These are phyloP conservation scores for Ogataea hybrid DNA, from an alignment of 1,139 yeast genomes.

Conservation along the genomic window DNA sequence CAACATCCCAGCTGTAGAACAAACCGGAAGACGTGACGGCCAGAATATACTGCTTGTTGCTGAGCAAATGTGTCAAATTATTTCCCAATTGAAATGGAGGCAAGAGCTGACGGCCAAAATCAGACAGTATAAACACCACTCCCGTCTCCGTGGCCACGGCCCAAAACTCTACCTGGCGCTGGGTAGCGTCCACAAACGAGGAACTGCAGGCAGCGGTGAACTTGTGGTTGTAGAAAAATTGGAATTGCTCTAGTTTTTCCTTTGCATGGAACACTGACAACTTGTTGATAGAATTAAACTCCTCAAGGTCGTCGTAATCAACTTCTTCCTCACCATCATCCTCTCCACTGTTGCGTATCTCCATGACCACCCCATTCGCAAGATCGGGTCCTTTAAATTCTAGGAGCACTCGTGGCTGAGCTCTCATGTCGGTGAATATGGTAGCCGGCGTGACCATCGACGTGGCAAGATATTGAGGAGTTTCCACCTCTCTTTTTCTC, in stretches of 20 bases:
- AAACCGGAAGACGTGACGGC: slow-evolving; percentile 51
- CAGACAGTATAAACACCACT: slow-evolving; percentile 64
- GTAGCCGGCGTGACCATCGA: slow-evolving; percentile 25
- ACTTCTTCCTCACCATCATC: slow-evolving; percentile 17
- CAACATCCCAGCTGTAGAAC: slow-evolving; percentile 49
- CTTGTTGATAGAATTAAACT: slow-evolving; percentile 24
- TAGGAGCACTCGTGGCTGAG: slow-evolving; percentile 24
- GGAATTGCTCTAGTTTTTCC: slow-evolving; percentile 10
- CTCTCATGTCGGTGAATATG: slow-evolving; percentile 27
- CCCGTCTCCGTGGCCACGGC: slow-evolving; percentile 74
- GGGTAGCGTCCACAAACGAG: slow-evolving; percentile 11
- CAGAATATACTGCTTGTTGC: slow-evolving; percentile 51
- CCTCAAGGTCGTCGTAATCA: slow-evolving; percentile 21
- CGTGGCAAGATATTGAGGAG: slow-evolving; percentile 26
- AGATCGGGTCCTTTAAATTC: slow-evolving; percentile 17
- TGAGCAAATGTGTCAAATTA: slow-evolving; percentile 51
- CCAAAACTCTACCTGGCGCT: slow-evolving; percentile 34
- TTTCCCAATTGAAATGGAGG: slow-evolving; percentile 62
- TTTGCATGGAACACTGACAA: slow-evolving; percentile 16
- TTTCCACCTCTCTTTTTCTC: slow-evolving; percentile 22
- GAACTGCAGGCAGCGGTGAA: slow-evolving; percentile 26
- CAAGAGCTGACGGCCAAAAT: slow-evolving; percentile 52
- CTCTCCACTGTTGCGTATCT: slow-evolving; percentile 24
- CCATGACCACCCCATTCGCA: slow-evolving; percentile 22
- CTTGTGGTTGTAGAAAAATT: slow-evolving; percentile 25